Conservation (phyloP, 164 flowering plant species). For the Stephania japonica region DNA sequence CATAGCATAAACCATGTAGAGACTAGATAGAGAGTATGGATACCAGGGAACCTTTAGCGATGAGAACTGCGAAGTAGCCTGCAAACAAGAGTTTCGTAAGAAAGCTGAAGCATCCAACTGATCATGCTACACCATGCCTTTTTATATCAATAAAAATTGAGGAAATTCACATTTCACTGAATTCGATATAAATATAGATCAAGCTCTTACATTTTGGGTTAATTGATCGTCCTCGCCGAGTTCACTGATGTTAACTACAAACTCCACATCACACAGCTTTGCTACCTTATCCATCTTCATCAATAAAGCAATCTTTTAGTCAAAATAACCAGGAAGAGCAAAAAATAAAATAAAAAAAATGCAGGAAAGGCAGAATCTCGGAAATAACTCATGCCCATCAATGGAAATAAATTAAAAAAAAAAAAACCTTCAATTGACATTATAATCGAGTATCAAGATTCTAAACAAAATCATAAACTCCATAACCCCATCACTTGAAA, state of each 20-base stretch:
- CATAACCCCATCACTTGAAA: background rate
- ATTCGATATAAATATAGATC: background rate
- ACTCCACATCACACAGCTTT: slow-evolving; percentile 33
- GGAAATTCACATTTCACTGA: background rate
- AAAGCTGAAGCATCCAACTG: background rate
- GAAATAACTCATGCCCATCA: background rate
- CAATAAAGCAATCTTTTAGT: slow-evolving; percentile 12
- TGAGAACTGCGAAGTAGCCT: slow-evolving; percentile 41
- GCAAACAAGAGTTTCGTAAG: slow-evolving; percentile 13
- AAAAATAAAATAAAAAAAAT: background rate
- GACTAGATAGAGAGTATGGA: background rate
- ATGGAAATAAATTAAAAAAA: background rate
- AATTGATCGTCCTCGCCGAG: slow-evolving; percentile 64
- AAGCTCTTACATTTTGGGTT: slow-evolving; percentile 44
- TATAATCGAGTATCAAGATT: background rate
- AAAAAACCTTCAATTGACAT: background rate
- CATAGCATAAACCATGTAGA: background rate
- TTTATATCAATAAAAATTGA: background rate
- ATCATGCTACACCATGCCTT: background rate
- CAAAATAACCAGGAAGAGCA: background rate
- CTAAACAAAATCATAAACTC: background rate
- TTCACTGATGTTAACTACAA: slow-evolving; percentile 56
- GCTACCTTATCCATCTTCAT: slow-evolving; percentile 58
- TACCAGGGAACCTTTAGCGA: slow-evolving; percentile 59
- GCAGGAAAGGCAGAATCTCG: background rate